Conservation (phyloP, 108 stramenopile genomes). For the Poteriospumella lacustris region DNA sequence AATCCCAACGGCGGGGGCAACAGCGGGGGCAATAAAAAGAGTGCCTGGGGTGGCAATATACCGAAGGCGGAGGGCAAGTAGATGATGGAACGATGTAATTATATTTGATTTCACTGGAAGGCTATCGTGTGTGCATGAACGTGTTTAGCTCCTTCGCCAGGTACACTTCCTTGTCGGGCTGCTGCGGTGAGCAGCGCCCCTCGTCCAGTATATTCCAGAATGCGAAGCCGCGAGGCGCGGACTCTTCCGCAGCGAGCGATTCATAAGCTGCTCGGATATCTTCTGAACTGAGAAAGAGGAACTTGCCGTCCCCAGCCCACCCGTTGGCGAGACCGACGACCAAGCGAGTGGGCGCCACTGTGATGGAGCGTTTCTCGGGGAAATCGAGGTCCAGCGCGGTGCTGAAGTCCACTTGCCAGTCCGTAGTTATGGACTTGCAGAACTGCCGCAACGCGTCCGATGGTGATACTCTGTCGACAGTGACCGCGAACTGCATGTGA, state of each 20-base stretch:
- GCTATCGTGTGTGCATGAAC: slow-evolving; percentile 19
- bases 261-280: background rate
- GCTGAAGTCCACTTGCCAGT: slow-evolving; percentile 4
- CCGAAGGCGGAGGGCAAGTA: too few relatives aligned
- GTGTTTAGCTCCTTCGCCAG: slow-evolving; percentile 4
- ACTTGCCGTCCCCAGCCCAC: slow-evolving; percentile 22
- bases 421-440: background rate
- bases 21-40: too few relatives aligned
- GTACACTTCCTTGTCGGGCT: background rate
- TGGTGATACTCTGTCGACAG: slow-evolving; percentile 6
- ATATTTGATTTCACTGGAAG: too few relatives aligned
- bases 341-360: background rate
- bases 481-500: background rate
- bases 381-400: background rate
- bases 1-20: too few relatives aligned
- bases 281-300: background rate
- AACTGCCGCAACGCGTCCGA: too few relatives aligned
- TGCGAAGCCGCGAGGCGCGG: slow-evolving; percentile 6
- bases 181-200: background rate
- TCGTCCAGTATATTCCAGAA: slow-evolving; percentile 31
- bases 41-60: too few relatives aligned
- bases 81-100: too few relatives aligned
- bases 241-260: background rate
- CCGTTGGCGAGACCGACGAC: slow-evolving; percentile 28
- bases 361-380: background rate